A percentile compares a stretch with the other conserved stretches of the same genome.
phyloP scores from a whole-genome alignment of 257 asterid genomes.

The Mentha longifolia region DNA sequence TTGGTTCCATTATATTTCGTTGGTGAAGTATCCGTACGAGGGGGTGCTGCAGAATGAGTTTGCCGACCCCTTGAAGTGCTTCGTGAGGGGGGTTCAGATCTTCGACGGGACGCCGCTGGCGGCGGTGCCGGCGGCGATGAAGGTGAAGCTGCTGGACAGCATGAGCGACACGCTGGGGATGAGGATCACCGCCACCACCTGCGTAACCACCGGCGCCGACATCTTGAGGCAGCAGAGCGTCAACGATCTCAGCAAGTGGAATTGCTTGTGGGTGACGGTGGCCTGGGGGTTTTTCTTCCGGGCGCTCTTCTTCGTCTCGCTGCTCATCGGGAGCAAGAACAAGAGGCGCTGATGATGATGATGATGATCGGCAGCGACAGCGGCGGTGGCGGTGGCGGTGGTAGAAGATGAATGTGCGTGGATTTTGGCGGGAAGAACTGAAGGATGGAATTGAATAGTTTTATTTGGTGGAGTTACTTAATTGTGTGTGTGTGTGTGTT shows the following conservation, averaged over 20 bases:
- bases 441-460: not conserved
- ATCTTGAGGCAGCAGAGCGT: constrained; percentile 66
- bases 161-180: constrained; percentile 57
- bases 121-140: constrained; percentile 47
- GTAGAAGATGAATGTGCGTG: not conserved
- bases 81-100: constrained; percentile 61
- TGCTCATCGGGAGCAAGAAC: constrained; percentile 71
- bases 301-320: constrained; percentile 55
- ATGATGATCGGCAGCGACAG: not conserved
- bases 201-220: constrained; percentile 68
- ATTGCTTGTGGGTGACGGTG: constrained; percentile 63
- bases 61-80: constrained; percentile 50
- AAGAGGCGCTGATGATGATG: constrained; percentile 47
- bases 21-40: constrained; percentile 78
- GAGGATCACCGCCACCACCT: constrained; percentile 49
- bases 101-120: constrained; percentile 67
- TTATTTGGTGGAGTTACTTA: not conserved
- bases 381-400: not conserved
- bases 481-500: not conserved
- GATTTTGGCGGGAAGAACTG: constrained; percentile 19
- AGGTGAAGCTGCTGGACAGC: constrained; percentile 50
- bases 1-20: constrained; percentile 77
- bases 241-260: constrained; percentile 58
- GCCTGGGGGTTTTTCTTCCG: constrained; percentile 86
- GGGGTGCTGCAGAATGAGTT: constrained; percentile 74